Conservation (phyloP, 352 stramenopile species). For the Globisporangium paroecandrum region DNA sequence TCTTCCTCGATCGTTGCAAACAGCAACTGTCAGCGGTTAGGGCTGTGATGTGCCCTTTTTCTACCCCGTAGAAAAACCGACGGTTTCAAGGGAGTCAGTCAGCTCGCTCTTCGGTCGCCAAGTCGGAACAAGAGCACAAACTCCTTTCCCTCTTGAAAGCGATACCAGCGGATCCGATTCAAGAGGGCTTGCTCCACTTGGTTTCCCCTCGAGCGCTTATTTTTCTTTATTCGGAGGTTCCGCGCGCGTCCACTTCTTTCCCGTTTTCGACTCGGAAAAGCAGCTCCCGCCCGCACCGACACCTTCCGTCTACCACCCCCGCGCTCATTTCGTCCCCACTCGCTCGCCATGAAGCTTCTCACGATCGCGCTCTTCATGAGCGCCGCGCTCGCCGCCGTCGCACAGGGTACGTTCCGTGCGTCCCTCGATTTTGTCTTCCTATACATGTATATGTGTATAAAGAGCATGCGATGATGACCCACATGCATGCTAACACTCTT, state of each 20-base stretch:
- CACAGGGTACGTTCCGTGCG: constrained; percentile 2
- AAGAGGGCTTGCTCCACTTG: not conserved
- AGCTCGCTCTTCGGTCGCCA: not conserved
- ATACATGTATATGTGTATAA: constrained; percentile 1
- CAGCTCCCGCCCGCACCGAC: not conserved
- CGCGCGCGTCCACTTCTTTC: constrained; percentile 22
- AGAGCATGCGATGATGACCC: not conserved
- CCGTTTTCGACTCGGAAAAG: not conserved
- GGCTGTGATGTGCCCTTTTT: not conserved
- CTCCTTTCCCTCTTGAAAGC: not conserved
- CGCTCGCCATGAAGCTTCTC: constrained; percentile 34
- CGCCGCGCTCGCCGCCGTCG: constrained; percentile 23
- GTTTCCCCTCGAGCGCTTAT: not conserved
- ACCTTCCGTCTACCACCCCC: constrained; percentile 11
- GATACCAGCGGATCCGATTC: not conserved
- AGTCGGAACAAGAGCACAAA: not conserved
- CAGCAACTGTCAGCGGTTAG: not conserved
- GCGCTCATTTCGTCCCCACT: not conserved
- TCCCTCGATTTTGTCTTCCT: not conserved
- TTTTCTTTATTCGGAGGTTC: constrained; percentile 51
- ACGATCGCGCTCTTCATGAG: constrained; percentile 23
- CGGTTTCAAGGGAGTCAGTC: constrained; percentile 6
- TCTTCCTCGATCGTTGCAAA: not conserved
- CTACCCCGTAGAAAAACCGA: not conserved
- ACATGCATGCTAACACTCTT: not conserved